Percentiles rank a stretch among this genome's conserved stretches.
These are phyloP conservation scores for Leccinum boreale DNA, from an alignment of 768 basidiomycete species.

Conservation along the genomic window DNA sequence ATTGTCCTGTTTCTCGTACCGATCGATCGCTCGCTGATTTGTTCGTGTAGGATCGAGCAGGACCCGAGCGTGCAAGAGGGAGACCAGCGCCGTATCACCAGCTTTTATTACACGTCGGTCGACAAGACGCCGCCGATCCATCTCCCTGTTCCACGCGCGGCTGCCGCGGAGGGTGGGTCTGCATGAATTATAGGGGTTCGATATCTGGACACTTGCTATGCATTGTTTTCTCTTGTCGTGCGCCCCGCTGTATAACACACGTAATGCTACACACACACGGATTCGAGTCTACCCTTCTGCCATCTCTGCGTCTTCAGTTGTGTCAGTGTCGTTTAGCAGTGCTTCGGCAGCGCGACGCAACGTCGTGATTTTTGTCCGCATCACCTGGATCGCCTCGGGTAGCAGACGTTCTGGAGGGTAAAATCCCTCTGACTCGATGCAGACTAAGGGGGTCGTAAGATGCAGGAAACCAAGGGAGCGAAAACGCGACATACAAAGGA, in stretches of 20 bases:
- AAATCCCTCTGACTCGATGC: slow-evolving; percentile 86
- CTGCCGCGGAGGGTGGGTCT: not conserved
- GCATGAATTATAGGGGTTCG: not conserved
- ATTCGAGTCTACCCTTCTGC: slow-evolving; percentile 29
- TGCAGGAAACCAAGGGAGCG: not conserved
- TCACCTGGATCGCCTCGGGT: slow-evolving; percentile 74
- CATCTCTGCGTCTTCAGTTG: slow-evolving; percentile 57
- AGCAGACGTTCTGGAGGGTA: slow-evolving; percentile 83
- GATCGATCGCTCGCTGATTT: not conserved
- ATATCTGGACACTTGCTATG: not conserved
- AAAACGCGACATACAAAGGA: slow-evolving; percentile 67
- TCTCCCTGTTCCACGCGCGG: slow-evolving; percentile 18
- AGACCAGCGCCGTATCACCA: slow-evolving; percentile 29
- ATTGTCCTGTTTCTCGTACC: too few relatives aligned
- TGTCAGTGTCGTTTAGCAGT: slow-evolving; percentile 42
- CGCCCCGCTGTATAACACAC: not conserved
- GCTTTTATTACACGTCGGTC: slow-evolving; percentile 34
- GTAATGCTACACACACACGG: not conserved
- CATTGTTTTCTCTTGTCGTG: not conserved
- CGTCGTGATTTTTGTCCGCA: slow-evolving; percentile 72
- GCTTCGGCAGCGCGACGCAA: slow-evolving; percentile 59
- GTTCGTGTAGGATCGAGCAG: slow-evolving; percentile 23
- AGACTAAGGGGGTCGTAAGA: slow-evolving; percentile 49
- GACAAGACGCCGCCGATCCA: slow-evolving; percentile 34
- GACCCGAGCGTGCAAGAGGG: slow-evolving; percentile 14